phyloP scores from a whole-genome alignment of 257 asterid genomes.

The Rehmannia glutinosa region DNA sequence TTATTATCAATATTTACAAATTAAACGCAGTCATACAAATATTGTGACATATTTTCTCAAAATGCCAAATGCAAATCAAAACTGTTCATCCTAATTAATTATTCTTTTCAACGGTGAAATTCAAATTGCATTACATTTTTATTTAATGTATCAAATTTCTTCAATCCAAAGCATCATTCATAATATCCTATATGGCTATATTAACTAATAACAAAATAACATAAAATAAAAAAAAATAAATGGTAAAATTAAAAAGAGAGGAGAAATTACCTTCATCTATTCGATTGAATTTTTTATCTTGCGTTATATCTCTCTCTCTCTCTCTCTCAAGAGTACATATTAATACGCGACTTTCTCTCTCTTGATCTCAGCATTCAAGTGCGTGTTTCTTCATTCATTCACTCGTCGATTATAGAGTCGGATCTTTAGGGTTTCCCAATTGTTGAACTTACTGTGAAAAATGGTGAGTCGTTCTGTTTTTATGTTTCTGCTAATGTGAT shows the following conservation, averaged over 20 bases:
- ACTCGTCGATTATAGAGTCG: conserved; percentile 20
- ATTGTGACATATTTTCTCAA: background rate
- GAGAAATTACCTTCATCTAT: conserved; percentile 17
- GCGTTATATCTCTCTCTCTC: conserved; percentile 9
- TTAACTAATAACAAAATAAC: too few species aligned
- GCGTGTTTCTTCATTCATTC: conserved; percentile 13
- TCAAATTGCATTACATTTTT: background rate
- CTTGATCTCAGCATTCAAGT: conserved; percentile 30
- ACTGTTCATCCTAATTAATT: conserved; percentile 7
- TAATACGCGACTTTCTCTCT: conserved; percentile 27
- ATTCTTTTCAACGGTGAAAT: background rate
- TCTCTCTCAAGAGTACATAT: conserved; percentile 9
- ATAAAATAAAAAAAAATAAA: background rate
- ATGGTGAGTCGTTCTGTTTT: conserved; percentile 37
- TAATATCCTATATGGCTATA: too few species aligned
- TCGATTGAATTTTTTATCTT: background rate
- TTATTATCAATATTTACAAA: too few species aligned
- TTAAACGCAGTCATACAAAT: too few species aligned
- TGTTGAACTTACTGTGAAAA: conserved; percentile 20
- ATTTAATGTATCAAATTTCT: too few species aligned
- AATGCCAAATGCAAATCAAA: background rate
- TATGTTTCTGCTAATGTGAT: conserved; percentile 14
- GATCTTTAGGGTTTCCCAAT: conserved; percentile 30
- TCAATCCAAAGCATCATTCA: background rate
- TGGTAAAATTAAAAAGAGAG: background rate